phyloP scores from a whole-genome alignment of 306 rosid genomes.

The Benincasa hispida region DNA sequence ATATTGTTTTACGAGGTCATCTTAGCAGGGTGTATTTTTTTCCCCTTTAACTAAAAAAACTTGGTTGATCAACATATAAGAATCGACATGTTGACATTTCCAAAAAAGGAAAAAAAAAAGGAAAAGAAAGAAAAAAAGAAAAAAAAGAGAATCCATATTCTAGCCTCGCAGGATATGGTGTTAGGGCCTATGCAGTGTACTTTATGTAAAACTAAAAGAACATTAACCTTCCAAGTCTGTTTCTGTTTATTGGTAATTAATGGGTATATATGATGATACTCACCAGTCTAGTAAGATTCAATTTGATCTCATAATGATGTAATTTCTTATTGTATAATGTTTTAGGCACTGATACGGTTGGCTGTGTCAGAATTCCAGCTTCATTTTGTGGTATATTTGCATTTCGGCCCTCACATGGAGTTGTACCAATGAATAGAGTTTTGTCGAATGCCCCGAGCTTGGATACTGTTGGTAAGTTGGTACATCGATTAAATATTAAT shows the following conservation, averaged over 20 bases:
- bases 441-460: slow-evolving; percentile 66
- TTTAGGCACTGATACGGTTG: slow-evolving; percentile 74
- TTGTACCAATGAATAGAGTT: slow-evolving; percentile 49
- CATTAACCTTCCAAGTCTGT: background rate
- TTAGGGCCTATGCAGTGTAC: background rate
- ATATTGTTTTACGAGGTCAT: background rate
- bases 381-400: slow-evolving; percentile 73
- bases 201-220: background rate
- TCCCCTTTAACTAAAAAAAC: no score
- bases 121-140: no score
- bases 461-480: slow-evolving; percentile 64
- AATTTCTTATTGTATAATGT: slow-evolving; percentile 2
- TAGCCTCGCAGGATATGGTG: background rate
- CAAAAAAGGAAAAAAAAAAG: no score
- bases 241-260: background rate
- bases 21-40: background rate
- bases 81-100: background rate
- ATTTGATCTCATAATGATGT: background rate
- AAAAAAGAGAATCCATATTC: background rate
- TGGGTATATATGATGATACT: background rate
- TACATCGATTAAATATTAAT: background rate
- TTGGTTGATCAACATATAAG: background rate
- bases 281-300: background rate
- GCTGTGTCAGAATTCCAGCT: slow-evolving; percentile 74
- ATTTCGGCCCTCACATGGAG: slow-evolving; percentile 74